Percentiles rank a stretch among this genome's conserved stretches.
Conservation (phyloP, 1,284 basidiomycete genomes). For the Rhodotorula sp. region DNA sequence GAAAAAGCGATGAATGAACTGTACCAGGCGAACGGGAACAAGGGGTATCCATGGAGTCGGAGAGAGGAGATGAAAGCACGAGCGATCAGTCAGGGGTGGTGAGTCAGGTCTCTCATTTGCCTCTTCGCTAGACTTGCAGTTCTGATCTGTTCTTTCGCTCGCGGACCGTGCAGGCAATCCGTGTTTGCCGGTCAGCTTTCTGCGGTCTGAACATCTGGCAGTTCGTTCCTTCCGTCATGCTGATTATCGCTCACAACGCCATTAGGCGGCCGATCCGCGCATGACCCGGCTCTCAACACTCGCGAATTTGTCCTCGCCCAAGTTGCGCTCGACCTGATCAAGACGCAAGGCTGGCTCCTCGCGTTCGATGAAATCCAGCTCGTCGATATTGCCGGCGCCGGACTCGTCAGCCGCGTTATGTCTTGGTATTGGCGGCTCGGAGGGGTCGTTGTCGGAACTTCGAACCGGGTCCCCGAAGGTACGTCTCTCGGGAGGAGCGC, state of each 20-base stretch:
- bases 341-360: slow-evolving; percentile 59
- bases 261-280: slow-evolving; percentile 50
- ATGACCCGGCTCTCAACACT: slow-evolving; percentile 52
- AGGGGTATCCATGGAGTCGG: slow-evolving; percentile 44
- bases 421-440: slow-evolving; percentile 74
- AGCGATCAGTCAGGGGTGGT: slow-evolving; percentile 44
- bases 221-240: not conserved
- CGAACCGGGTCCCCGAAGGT: slow-evolving; percentile 48
- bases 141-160: not conserved
- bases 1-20: slow-evolving; percentile 42
- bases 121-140: not conserved
- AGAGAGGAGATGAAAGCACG: slow-evolving; percentile 44
- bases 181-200: slow-evolving; percentile 8
- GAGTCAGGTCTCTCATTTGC: not conserved
- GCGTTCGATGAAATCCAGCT: slow-evolving; percentile 71
- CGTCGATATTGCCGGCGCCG: slow-evolving; percentile 58
- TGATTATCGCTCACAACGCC: slow-evolving; percentile 35
- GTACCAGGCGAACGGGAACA: slow-evolving; percentile 18
- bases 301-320: slow-evolving; percentile 49
- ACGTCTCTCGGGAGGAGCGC: not conserved
- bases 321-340: slow-evolving; percentile 56
- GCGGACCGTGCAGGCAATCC: slow-evolving; percentile 4
- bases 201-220: slow-evolving; percentile 3
- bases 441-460: slow-evolving; percentile 61
- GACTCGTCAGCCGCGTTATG: slow-evolving; percentile 64